Conservation (phyloP, 176 grass and related monocot species). For the Oryza longistaminata region DNA sequence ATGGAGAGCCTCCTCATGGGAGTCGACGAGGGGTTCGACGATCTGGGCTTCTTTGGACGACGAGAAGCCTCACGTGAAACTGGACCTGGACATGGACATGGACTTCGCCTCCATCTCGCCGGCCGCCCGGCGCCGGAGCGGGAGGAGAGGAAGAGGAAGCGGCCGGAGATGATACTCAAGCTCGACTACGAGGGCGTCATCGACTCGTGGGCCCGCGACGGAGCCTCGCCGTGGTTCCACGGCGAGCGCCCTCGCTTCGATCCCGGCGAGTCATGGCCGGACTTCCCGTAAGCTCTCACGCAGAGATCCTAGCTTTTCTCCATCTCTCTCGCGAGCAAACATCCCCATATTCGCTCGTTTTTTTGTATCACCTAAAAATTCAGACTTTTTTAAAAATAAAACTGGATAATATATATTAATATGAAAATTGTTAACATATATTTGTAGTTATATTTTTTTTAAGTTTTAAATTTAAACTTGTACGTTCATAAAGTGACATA, state of each 20-base stretch:
- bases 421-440: too few relatives aligned
- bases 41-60: constrained; percentile 53
- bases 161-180: constrained; percentile 56
- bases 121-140: constrained; percentile 18
- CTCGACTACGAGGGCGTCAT: constrained; percentile 91
- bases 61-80: constrained; percentile 40
- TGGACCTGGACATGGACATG: constrained; percentile 23
- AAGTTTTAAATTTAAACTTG: too few relatives aligned
- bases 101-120: constrained; percentile 14
- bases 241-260: constrained; percentile 64
- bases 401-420: too few relatives aligned
- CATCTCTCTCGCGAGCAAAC: too few relatives aligned
- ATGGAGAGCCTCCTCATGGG: constrained; percentile 86
- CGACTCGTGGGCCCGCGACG: constrained; percentile 60
- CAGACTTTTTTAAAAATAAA: too few relatives aligned
- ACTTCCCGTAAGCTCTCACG: constrained; percentile 46
- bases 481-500: too few relatives aligned
- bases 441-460: too few relatives aligned
- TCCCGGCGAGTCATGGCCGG: constrained; percentile 51
- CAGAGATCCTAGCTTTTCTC: background rate
- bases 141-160: constrained; percentile 39
- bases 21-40: constrained; percentile 52
- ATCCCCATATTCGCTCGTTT: too few relatives aligned
- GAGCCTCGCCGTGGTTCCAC: constrained; percentile 67
- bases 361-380: too few relatives aligned